phyloP scores from a whole-genome alignment of 805 yeast genomes.

The Debaryomyces tyrocola region DNA sequence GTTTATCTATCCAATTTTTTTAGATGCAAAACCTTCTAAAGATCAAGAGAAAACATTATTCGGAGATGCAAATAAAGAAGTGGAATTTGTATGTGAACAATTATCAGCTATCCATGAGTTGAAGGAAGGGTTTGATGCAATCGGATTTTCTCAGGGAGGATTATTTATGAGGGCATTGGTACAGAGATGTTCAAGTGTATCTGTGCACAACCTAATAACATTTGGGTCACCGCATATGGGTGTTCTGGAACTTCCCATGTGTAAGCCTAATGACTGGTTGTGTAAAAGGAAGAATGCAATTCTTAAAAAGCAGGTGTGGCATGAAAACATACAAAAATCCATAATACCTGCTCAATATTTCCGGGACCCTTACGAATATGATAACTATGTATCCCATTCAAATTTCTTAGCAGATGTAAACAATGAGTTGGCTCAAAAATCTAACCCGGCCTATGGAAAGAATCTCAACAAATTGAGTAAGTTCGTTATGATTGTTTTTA shows the following conservation, averaged over 20 bases:
- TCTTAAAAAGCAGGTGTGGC: conserved; percentile 62
- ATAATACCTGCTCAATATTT: conserved; percentile 76
- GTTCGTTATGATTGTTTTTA: conserved; percentile 60
- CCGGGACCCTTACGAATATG: conserved; percentile 57
- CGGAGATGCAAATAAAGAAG: conserved; percentile 59
- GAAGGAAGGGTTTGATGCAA: conserved; percentile 60
- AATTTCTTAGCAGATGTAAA: conserved; percentile 63
- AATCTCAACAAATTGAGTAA: conserved; percentile 47
- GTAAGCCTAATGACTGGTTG: conserved; percentile 55
- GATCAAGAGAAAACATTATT: conserved; percentile 59
- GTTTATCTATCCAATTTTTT: conserved; percentile 51
- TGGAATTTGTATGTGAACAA: conserved; percentile 56
- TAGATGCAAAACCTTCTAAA: conserved; percentile 47
- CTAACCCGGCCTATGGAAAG: conserved; percentile 40
- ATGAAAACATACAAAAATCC: conserved; percentile 51
- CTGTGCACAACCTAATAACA: conserved; percentile 56
- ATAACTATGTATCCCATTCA: conserved; percentile 55
- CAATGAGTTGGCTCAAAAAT: conserved; percentile 48
- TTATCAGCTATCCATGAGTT: conserved; percentile 47
- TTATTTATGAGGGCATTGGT: conserved; percentile 67
- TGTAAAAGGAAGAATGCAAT: conserved; percentile 56
- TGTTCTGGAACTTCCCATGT: conserved; percentile 63
- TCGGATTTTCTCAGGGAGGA: conserved; percentile 87
- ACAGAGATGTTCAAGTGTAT: conserved; percentile 50
- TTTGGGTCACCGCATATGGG: conserved; percentile 86